A percentile compares a stretch with the other conserved stretches of the same genome.
Conservation (phyloP, 768 basidiomycete species). For the Russula compacta region DNA sequence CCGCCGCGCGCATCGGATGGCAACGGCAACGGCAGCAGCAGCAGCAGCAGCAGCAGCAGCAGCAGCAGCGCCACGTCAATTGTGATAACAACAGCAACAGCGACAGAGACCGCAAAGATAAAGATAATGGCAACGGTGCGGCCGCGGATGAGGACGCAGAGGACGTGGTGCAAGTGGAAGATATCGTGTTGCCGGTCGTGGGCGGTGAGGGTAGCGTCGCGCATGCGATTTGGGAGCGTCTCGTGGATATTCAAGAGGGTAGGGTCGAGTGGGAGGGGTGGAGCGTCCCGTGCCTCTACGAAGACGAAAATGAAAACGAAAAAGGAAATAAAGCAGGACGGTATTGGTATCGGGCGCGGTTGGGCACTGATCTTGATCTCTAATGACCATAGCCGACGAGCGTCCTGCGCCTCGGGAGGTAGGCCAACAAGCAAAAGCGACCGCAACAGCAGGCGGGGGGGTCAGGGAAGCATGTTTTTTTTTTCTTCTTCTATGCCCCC, state of each 20-base stretch:
- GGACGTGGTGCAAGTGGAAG: background rate
- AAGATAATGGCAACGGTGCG: background rate
- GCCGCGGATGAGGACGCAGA: background rate
- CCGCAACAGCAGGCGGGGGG: too few relatives aligned
- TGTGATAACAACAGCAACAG: too few relatives aligned
- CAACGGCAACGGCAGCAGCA: slow-evolving; percentile 20
- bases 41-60: slow-evolving; percentile 17
- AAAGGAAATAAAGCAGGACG: too few relatives aligned
- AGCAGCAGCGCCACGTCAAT: slow-evolving; percentile 23
- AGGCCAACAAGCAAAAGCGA: too few relatives aligned
- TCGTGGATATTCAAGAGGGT: slow-evolving; percentile 75
- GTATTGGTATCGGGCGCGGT: too few relatives aligned
- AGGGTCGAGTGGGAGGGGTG: slow-evolving; percentile 51
- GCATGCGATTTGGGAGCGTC: slow-evolving; percentile 54
- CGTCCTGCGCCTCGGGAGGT: too few relatives aligned
- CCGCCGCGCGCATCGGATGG: slow-evolving; percentile 67
- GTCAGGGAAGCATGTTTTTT: too few relatives aligned
- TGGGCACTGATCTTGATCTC: too few relatives aligned
- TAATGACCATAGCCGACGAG: too few relatives aligned
- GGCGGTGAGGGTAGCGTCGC: slow-evolving; percentile 44
- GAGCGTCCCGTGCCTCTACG: slow-evolving; percentile 37
- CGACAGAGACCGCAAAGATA: too few relatives aligned
- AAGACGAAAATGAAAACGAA: background rate
- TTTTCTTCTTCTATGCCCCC: too few relatives aligned
- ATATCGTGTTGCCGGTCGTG: slow-evolving; percentile 43